Evolutionary conservation across 2,329 filamentous ascomycete genomes (phyloP).

Genomic region (Nemania sp.): DNA sequence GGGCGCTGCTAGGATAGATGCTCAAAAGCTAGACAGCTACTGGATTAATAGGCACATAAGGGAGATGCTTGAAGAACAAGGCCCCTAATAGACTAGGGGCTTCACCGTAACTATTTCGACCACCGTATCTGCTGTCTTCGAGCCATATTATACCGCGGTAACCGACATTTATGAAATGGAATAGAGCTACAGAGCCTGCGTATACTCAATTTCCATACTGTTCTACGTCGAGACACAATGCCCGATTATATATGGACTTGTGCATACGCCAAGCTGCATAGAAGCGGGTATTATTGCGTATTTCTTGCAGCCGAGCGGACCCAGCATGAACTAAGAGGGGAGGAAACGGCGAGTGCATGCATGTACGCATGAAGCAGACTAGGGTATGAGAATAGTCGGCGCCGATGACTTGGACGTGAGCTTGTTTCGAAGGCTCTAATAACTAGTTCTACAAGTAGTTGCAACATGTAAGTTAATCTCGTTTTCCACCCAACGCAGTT

Average conservation of each 20-base stretch:
- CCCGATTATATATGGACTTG: background rate
- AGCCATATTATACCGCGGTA: no score
- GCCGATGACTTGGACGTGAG: no score
- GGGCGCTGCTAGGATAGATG: slow-evolving; percentile 21
- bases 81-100: background rate
- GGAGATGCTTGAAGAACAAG: slow-evolving; percentile 28
- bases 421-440: no score
- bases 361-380: no score
- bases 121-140: background rate
- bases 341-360: background rate
- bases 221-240: background rate
- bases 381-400: no score
- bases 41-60: slow-evolving; percentile 32
- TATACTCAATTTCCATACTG: background rate
- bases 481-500: no score
- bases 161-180: background rate
- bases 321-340: background rate
- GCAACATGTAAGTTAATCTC: no score
- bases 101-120: background rate
- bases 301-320: background rate
- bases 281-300: background rate
- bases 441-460: no score
- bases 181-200: background rate
- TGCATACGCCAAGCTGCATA: background rate
- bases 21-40: slow-evolving; percentile 15